Evolutionary conservation across 129 eudicot species (phyloP).

Genomic region (Flaveria bidentis): DNA sequence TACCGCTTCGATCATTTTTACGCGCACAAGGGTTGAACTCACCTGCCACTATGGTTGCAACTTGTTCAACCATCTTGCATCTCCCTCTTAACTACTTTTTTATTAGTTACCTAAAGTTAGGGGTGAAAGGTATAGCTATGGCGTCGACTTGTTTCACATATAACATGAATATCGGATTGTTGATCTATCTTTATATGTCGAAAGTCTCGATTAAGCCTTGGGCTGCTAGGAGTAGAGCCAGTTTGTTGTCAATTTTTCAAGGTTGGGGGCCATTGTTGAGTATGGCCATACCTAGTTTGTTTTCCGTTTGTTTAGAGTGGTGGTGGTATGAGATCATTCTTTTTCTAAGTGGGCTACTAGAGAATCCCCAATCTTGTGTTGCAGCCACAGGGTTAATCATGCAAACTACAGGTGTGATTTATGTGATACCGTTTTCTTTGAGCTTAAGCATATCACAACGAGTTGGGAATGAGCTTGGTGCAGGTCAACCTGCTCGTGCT

Average conservation of each 20-base stretch:
- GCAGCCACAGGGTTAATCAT: conserved; percentile 84
- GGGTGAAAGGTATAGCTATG: conserved; percentile 81
- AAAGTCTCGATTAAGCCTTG: conserved; percentile 69
- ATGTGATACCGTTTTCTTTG: conserved; percentile 66
- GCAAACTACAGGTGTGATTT: conserved; percentile 64
- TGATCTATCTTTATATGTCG: conserved; percentile 53
- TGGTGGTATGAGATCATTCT: conserved; percentile 94
- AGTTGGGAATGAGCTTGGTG: conserved; percentile 82
- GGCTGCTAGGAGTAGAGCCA: conserved; percentile 56
- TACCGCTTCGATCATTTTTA: conserved; percentile 59
- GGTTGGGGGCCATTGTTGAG: conserved; percentile 77
- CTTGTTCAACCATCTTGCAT: conserved; percentile 59
- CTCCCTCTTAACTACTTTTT: conserved; percentile 72
- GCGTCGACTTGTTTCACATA: conserved; percentile 58
- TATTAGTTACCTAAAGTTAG: conserved; percentile 49
- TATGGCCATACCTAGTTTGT: conserved; percentile 67
- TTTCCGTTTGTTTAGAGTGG: conserved; percentile 84
- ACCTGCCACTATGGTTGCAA: conserved; percentile 59
- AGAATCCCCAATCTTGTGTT: conserved; percentile 70
- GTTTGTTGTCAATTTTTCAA: conserved; percentile 41
- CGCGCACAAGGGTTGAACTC: conserved; percentile 69
- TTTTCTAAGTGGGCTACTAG: conserved; percentile 63
- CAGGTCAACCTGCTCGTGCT: conserved; percentile 59
- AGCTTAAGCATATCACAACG: conserved; percentile 73
- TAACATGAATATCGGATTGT: conserved; percentile 67